phyloP scores from a whole-genome alignment of 768 basidiomycete genomes.

The Lyophyllum atratum region DNA sequence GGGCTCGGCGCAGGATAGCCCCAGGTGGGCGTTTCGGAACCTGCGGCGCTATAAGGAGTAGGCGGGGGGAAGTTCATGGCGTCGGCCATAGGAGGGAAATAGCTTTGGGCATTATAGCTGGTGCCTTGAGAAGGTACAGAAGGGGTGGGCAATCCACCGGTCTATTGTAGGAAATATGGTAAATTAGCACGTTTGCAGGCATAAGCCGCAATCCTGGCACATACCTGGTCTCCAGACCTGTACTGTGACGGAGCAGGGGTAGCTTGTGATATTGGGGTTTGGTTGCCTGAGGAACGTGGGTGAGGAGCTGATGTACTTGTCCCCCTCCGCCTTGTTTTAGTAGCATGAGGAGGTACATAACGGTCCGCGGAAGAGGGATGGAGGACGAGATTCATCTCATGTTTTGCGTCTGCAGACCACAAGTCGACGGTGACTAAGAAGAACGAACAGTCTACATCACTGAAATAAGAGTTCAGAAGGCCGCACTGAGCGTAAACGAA shows the following conservation, averaged over 20 bases:
- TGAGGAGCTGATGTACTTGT: conserved; percentile 37
- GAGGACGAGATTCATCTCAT: conserved; percentile 87
- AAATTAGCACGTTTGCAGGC: conserved; percentile 8
- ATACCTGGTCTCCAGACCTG: conserved; percentile 47
- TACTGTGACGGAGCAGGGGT: conserved; percentile 51
- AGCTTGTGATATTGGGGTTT: conserved; percentile 47
- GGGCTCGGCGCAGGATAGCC: conserved; percentile 47
- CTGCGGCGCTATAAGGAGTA: conserved; percentile 40
- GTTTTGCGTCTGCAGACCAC: conserved; percentile 81
- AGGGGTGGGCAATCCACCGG: conserved; percentile 30
- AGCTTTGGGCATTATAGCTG: conserved; percentile 42
- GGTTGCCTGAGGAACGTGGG: conserved; percentile 40
- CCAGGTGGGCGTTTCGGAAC: conserved; percentile 56
- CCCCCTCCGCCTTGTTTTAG: conserved; percentile 45
- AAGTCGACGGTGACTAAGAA: conserved; percentile 92
- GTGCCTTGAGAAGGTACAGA: conserved; percentile 43
- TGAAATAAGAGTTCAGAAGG: conserved; percentile 28
- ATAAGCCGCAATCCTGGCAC: conserved; percentile 13
- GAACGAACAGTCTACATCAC: conserved; percentile 85
- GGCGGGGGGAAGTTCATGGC: conserved; percentile 41
- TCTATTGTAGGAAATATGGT: conserved; percentile 12
- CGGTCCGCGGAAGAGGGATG: conserved; percentile 83
- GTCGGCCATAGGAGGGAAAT: conserved; percentile 46
- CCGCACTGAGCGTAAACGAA: conserved; percentile 3
- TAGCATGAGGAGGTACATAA: conserved; percentile 54